phyloP scores from a whole-genome alignment of 2,329 filamentous ascomycete genomes.

The Blastomyces silverae region DNA sequence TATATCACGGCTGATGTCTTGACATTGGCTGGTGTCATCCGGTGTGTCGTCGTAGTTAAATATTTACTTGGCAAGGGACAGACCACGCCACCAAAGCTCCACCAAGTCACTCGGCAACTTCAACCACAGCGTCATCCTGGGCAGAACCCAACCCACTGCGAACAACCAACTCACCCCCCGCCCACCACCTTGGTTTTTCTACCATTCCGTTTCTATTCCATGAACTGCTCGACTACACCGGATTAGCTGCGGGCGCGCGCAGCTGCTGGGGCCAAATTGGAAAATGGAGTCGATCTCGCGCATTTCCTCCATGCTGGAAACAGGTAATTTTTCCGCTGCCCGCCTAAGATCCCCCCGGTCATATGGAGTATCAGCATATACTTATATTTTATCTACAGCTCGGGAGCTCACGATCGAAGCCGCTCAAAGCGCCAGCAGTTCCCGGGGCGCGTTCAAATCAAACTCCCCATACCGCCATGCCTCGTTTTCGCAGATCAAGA shows the following conservation, averaged over 20 bases:
- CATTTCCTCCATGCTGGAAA: slow-evolving; percentile 91
- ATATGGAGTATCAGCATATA: slow-evolving; percentile 1
- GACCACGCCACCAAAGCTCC: slow-evolving; percentile 9
- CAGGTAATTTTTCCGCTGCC: slow-evolving; percentile 52
- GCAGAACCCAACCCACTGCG: neutral
- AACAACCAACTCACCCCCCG: neutral
- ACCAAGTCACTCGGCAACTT: slow-evolving; percentile 4
- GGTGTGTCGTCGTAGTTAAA: neutral
- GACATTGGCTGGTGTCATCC: neutral
- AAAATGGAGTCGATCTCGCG: slow-evolving; percentile 91
- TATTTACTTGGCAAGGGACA: neutral
- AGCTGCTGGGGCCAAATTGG: neutral
- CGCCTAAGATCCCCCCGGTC: too few species aligned
- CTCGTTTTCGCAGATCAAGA: slow-evolving; percentile 81
- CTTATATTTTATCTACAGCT: slow-evolving; percentile 49
- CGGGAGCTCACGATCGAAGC: slow-evolving; percentile 97
- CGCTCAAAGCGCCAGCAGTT: slow-evolving; percentile 71
- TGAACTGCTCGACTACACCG: neutral
- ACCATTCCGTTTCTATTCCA: neutral
- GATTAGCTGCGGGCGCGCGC: slow-evolving; percentile 5
- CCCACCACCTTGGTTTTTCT: neutral
- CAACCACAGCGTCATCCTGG: slow-evolving; percentile 5
- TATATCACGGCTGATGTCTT: neutral
- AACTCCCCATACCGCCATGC: slow-evolving; percentile 58
- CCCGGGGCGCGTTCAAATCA: slow-evolving; percentile 43